phyloP scores from a whole-genome alignment of 1,284 basidiomycete species.

The Earliella scabrosa region DNA sequence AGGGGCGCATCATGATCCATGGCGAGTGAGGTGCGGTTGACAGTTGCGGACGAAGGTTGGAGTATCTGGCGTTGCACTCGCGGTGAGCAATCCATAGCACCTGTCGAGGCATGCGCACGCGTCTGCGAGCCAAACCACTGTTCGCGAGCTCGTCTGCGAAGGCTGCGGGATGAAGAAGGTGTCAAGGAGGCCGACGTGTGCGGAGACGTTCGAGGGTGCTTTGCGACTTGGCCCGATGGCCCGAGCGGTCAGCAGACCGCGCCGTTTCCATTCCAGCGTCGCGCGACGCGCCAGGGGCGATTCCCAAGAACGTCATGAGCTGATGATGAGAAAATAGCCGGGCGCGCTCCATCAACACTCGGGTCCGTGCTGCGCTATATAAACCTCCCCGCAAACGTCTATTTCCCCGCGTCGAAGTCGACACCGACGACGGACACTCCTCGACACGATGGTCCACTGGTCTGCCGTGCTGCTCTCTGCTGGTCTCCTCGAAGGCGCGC shows the following conservation, averaged over 20 bases:
- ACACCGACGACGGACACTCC: slow-evolving; percentile 11
- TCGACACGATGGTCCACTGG: slow-evolving; percentile 11
- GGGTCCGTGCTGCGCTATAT: slow-evolving; percentile 7
- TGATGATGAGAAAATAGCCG: slow-evolving; percentile 16
- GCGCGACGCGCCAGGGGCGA: neutral
- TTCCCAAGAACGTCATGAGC: slow-evolving; percentile 19
- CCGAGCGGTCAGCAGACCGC: slow-evolving; percentile 9
- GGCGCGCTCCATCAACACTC: slow-evolving; percentile 7
- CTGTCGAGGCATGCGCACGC: too few relatives aligned
- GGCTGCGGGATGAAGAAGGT: too few relatives aligned
- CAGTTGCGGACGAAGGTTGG: too few relatives aligned
- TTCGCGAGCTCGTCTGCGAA: too few relatives aligned
- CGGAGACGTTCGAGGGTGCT: too few relatives aligned
- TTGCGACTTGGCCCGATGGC: neutral
- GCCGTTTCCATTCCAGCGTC: neutral
- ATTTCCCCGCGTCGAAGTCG: slow-evolving; percentile 12
- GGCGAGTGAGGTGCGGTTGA: too few relatives aligned
- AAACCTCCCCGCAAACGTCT: slow-evolving; percentile 1
- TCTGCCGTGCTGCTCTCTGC: slow-evolving; percentile 10
- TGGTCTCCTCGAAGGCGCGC: slow-evolving; percentile 22
- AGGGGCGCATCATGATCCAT: too few relatives aligned
- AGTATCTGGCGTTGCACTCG: too few relatives aligned
- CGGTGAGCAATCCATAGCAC: too few relatives aligned
- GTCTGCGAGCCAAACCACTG: too few relatives aligned
- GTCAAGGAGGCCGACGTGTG: too few relatives aligned